Percentiles rank a stretch among this genome's conserved stretches.
Evolutionary conservation across 306 rosid species (phyloP).

Genomic region (Pachyrhizus erosus): DNA sequence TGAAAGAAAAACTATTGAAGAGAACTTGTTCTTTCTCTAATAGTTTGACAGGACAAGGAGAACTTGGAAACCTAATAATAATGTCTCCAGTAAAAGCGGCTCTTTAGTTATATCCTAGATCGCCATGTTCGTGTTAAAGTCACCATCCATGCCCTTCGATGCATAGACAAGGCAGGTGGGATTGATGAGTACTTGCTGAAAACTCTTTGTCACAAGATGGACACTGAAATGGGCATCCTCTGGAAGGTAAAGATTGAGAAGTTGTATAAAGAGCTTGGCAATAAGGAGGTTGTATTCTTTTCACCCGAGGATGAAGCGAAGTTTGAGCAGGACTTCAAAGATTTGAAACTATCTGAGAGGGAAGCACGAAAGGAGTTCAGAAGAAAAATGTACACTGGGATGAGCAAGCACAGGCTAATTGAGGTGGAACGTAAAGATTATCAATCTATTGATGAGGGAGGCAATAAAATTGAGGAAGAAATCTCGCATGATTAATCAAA

Average conservation of each 20-base stretch:
- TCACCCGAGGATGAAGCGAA: constrained; percentile 74
- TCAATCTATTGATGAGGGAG: constrained; percentile 46
- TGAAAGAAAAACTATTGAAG: constrained; percentile 5
- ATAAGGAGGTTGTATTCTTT: constrained; percentile 72
- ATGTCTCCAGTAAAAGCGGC: constrained; percentile 93
- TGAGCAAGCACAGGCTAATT: constrained; percentile 53
- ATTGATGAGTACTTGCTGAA: constrained; percentile 91
- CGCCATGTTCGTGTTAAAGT: constrained; percentile 88
- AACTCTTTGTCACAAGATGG: constrained; percentile 93
- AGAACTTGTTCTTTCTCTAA: constrained; percentile 37
- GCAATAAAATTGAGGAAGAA: constrained; percentile 26
- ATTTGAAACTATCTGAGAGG: constrained; percentile 69
- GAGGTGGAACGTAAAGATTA: constrained; percentile 43
- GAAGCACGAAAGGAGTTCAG: constrained; percentile 65
- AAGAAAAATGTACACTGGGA: constrained; percentile 57
- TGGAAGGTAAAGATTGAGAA: constrained; percentile 95
- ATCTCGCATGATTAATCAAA: constrained; percentile 44
- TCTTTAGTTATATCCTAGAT: constrained; percentile 88
- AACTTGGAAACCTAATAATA: constrained; percentile 93
- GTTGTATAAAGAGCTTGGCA: constrained; percentile 73
- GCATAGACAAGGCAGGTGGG: constrained; percentile 97
- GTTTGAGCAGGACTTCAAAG: constrained; percentile 71
- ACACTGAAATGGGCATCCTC: constrained; percentile 83
- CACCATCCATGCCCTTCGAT: constrained; percentile 87
- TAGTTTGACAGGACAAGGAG: constrained; percentile 74